Evolutionary conservation across 176 grass and related monocot species (phyloP).

Genomic region (Dendrocalamus sinicus): DNA sequence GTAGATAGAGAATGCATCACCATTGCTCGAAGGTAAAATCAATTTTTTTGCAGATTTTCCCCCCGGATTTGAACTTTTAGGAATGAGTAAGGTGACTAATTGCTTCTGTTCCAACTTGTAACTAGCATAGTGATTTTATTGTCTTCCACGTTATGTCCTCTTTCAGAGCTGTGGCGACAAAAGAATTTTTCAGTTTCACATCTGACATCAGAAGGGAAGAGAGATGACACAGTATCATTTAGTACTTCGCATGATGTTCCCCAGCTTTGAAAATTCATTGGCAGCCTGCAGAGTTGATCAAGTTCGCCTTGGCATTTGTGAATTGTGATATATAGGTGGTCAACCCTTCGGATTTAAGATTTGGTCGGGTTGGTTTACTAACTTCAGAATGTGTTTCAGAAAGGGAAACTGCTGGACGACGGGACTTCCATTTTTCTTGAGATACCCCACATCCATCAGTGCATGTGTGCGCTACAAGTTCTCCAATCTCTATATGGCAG

Average conservation of each 20-base stretch:
- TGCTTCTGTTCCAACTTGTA: slow-evolving; percentile 18
- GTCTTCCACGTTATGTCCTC: slow-evolving; percentile 30
- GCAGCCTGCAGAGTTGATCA: not conserved
- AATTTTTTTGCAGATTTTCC: not conserved
- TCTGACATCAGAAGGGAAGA: slow-evolving; percentile 37
- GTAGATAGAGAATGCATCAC: slow-evolving; percentile 76
- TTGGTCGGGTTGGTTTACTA: slow-evolving; percentile 9
- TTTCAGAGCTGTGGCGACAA: slow-evolving; percentile 55
- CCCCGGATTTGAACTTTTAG: not conserved
- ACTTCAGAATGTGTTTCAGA: slow-evolving; percentile 13
- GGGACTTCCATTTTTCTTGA: not conserved
- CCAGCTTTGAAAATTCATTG: not conserved
- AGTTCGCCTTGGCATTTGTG: not conserved
- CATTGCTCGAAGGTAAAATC: slow-evolving; percentile 66
- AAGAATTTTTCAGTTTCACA: slow-evolving; percentile 53
- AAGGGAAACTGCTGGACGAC: not conserved
- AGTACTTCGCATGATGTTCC: not conserved
- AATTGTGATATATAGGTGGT: not conserved
- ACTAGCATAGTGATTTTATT: not conserved
- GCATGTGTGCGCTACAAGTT: not conserved
- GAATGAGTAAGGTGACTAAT: slow-evolving; percentile 7
- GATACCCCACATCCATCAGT: not conserved
- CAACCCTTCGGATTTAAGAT: not conserved
- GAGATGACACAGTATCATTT: slow-evolving; percentile 12
- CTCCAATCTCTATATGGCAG: not conserved